Percentiles rank a stretch among this genome's conserved stretches.
Evolutionary conservation across 805 yeast species (phyloP).

Genomic region (Ogataea nitratoaversa): DNA sequence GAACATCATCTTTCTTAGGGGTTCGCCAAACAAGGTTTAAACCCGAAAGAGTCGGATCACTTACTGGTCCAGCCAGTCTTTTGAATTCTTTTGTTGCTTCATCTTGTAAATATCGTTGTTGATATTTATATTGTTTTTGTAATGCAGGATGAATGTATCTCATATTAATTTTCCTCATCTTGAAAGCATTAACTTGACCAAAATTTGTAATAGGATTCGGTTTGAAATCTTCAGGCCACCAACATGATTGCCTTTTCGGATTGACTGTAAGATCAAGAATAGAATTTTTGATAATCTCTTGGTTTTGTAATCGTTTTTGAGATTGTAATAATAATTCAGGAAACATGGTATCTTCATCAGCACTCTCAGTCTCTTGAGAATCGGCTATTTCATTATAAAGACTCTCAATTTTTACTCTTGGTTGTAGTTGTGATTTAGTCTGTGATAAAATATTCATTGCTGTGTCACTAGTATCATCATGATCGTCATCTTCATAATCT

Average conservation of each 20-base stretch:
- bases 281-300: neutral
- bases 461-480: conserved; percentile 2
- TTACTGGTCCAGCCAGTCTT: conserved; percentile 16
- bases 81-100: conserved; percentile 22
- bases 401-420: conserved; percentile 8
- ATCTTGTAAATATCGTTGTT: conserved; percentile 16
- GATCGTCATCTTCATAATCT: neutral
- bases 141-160: conserved; percentile 21
- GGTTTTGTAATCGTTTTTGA: neutral
- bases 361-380: neutral
- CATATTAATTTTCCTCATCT: conserved; percentile 17
- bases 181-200: conserved; percentile 17
- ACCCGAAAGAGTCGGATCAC: conserved; percentile 8
- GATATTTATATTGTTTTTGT: conserved; percentile 19
- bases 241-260: conserved; percentile 23
- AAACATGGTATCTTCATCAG: neutral
- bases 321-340: neutral
- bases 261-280: neutral
- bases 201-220: conserved; percentile 26
- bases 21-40: conserved; percentile 11
- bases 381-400: conserved; percentile 2
- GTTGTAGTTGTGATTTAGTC: conserved; percentile 7
- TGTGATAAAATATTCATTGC: conserved; percentile 7
- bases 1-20: neutral
- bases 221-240: conserved; percentile 36